phyloP scores from a whole-genome alignment of 1,139 yeast species.

The Waltiozyma sp. region DNA sequence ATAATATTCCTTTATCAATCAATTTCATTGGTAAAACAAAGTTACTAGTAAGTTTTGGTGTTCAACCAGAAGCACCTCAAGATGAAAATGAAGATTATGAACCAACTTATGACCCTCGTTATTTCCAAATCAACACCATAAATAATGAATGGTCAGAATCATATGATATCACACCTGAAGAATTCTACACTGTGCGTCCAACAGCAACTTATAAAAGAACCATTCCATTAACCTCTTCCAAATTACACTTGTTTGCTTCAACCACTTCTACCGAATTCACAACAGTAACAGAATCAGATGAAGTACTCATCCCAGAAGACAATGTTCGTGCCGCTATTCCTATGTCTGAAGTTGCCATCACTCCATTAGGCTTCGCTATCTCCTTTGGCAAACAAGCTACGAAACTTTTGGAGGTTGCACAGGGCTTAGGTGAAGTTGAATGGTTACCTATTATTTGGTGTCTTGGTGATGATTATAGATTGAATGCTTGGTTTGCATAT shows the following conservation, averaged over 20 bases:
- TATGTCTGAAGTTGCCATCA: not conserved
- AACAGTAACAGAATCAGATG: not conserved
- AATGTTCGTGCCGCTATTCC: not conserved
- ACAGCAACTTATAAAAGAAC: not conserved
- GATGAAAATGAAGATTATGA: not conserved
- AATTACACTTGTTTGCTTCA: not conserved
- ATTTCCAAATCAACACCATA: not conserved
- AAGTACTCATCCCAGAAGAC: not conserved
- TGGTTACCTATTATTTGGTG: not conserved
- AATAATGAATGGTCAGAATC: not conserved
- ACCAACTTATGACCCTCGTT: not conserved
- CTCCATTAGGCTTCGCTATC: not conserved
- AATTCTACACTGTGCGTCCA: not conserved
- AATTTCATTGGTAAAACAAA: not conserved
- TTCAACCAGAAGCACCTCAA: not conserved
- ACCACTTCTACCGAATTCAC: not conserved
- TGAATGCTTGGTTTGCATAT: not conserved
- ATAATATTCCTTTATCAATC: not conserved
- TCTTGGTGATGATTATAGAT: not conserved
- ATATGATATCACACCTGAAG: not conserved
- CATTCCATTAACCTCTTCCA: not conserved
- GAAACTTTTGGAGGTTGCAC: not conserved
- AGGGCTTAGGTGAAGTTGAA: not conserved
- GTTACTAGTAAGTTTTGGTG: not conserved
- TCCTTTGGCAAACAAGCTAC: not conserved